Conservation (phyloP, 257 asterid genomes). For the Nicotiana paniculata region DNA sequence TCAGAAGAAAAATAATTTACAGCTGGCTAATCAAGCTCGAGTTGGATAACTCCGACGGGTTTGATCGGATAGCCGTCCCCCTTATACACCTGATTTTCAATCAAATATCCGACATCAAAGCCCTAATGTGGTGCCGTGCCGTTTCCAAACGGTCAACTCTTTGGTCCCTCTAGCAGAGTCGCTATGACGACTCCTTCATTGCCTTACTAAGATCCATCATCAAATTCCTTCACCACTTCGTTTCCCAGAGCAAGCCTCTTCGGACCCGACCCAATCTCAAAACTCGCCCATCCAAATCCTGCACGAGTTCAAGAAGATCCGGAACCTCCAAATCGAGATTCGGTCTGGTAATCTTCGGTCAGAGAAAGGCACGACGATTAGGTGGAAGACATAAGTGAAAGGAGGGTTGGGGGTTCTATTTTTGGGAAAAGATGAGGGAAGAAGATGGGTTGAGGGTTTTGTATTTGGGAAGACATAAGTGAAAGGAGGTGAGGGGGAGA, state of each 20-base stretch:
- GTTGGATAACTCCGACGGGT: constrained; percentile 22
- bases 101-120: constrained; percentile 43
- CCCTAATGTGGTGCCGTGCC: constrained; percentile 52
- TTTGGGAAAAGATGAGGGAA: too few relatives aligned
- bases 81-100: constrained; percentile 44
- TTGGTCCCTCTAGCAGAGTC: constrained; percentile 52
- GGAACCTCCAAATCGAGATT: constrained; percentile 41
- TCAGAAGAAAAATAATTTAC: not conserved
- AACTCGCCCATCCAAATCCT: constrained; percentile 51
- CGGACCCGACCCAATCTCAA: constrained; percentile 17
- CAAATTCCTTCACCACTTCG: constrained; percentile 27
- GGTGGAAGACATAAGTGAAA: constrained; percentile 32
- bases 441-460: too few relatives aligned
- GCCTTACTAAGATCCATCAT: constrained; percentile 35
- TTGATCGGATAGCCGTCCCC: constrained; percentile 57
- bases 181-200: constrained; percentile 27
- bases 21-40: constrained; percentile 5
- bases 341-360: constrained; percentile 47
- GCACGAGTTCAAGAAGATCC: constrained; percentile 34
- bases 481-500: too few relatives aligned
- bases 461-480: too few relatives aligned
- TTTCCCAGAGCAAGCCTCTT: constrained; percentile 17
- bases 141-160: constrained; percentile 42
- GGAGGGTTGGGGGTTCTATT: too few relatives aligned
- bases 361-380: constrained; percentile 40